Conservation (phyloP, 2,329 filamentous ascomycete genomes). For the Geosmithia putterillii region DNA sequence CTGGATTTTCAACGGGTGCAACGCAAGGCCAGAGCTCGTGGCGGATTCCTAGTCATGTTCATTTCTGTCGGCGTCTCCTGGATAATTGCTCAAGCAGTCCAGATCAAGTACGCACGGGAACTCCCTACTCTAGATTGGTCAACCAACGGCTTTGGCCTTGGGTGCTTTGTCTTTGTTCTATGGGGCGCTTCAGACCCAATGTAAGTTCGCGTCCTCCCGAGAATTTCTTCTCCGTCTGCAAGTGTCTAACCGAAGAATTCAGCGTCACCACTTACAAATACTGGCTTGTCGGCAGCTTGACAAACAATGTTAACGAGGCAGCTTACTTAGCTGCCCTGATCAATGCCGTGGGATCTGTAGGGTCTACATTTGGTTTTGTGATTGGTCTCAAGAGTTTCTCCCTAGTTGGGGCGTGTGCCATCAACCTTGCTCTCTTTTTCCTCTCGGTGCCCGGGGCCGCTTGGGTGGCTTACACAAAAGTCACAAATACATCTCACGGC, state of each 20-base stretch:
- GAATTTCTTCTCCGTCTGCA: neutral
- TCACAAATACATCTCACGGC: neutral
- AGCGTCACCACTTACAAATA: slow-evolving; percentile 1
- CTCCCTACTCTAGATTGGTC: slow-evolving; percentile 14
- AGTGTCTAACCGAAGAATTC: neutral
- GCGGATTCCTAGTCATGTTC: slow-evolving; percentile 12
- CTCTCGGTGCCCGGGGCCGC: neutral
- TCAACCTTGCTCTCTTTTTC: slow-evolving; percentile 1
- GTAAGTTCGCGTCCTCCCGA: neutral
- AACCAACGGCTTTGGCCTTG: slow-evolving; percentile 9
- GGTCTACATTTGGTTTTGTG: slow-evolving; percentile 1
- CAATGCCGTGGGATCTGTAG: neutral
- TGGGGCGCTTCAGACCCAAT: slow-evolving; percentile 1
- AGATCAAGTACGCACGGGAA: slow-evolving; percentile 11
- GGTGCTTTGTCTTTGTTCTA: slow-evolving; percentile 1
- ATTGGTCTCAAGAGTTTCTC: neutral
- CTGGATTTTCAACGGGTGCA: slow-evolving; percentile 11
- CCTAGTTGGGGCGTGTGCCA: neutral
- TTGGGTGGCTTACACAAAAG: neutral
- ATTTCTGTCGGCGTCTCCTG: slow-evolving; percentile 13
- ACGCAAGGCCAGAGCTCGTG: slow-evolving; percentile 8
- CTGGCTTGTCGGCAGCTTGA: neutral
- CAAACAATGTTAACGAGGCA: slow-evolving; percentile 1
- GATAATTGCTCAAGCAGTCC: slow-evolving; percentile 15
- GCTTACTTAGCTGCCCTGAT: neutral